A percentile compares a stretch with the other conserved stretches of the same genome.
These are phyloP conservation scores for Neolentinus lepideus DNA, from an alignment of 1,284 basidiomycete species.

Conservation along the genomic window DNA sequence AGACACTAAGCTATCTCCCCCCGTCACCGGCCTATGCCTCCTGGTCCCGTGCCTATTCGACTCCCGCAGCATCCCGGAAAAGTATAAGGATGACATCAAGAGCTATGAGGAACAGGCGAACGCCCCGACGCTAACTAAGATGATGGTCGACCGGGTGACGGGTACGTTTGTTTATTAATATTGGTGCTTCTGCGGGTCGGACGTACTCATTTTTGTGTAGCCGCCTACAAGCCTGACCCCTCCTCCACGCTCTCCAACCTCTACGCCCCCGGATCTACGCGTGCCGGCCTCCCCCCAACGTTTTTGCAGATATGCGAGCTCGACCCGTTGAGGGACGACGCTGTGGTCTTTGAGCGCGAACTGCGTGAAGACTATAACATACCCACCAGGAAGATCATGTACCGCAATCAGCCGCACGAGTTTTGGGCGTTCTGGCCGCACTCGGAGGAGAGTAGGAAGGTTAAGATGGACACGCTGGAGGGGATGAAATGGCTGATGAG, in stretches of 20 bases:
- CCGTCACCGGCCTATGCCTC: constrained; percentile 10
- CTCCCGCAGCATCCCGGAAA: constrained; percentile 8
- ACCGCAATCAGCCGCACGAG: constrained; percentile 10
- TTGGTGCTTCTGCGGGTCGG: too few relatives aligned
- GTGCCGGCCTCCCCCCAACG: constrained; percentile 10
- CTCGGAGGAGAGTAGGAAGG: constrained; percentile 3
- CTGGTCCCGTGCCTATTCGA: constrained; percentile 8
- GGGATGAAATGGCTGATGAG: constrained; percentile 10
- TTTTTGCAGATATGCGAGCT: constrained; percentile 10
- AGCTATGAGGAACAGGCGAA: not conserved
- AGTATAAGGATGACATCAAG: constrained; percentile 2
- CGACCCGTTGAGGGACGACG: constrained; percentile 14
- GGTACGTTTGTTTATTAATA: not conserved
- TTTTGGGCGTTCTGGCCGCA: constrained; percentile 5
- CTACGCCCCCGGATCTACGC: not conserved
- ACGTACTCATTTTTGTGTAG: not conserved
- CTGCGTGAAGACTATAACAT: constrained; percentile 9
- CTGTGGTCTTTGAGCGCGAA: constrained; percentile 11
- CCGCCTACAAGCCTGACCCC: constrained; percentile 4
- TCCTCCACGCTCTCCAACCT: constrained; percentile 6
- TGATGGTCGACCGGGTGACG: not conserved
- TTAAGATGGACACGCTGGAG: constrained; percentile 5
- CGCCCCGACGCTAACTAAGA: not conserved
- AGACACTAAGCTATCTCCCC: constrained; percentile 9
- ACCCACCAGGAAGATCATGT: constrained; percentile 9